Evolutionary conservation across 768 basidiomycete species (phyloP).

Genomic region (Leucogyrophana mollusca): DNA sequence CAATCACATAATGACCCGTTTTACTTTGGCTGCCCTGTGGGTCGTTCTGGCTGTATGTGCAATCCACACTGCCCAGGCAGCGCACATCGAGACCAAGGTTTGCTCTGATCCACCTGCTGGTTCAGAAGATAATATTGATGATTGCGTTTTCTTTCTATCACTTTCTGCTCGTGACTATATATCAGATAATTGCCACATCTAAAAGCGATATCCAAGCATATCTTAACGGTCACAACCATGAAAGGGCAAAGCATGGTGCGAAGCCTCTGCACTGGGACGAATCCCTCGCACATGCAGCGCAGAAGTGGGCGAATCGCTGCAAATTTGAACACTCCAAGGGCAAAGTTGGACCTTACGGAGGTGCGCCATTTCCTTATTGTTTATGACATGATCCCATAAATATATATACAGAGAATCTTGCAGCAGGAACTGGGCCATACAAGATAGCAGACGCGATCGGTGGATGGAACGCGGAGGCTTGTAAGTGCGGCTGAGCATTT

Average conservation of each 20-base stretch:
- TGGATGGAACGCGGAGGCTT: slow-evolving; percentile 66
- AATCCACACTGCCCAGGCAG: too few species aligned
- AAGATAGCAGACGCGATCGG: slow-evolving; percentile 49
- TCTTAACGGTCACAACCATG: slow-evolving; percentile 59
- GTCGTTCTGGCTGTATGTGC: too few species aligned
- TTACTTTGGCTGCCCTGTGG: too few species aligned
- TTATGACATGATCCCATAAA: neutral
- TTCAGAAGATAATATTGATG: too few species aligned
- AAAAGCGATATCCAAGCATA: slow-evolving; percentile 51
- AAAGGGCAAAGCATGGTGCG: slow-evolving; percentile 67
- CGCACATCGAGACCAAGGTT: too few species aligned
- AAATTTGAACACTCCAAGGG: slow-evolving; percentile 70
- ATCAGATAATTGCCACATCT: slow-evolving; percentile 18
- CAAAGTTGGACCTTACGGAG: slow-evolving; percentile 60
- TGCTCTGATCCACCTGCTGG: too few species aligned
- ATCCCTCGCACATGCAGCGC: slow-evolving; percentile 58
- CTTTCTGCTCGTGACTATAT: too few species aligned
- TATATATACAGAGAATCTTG: slow-evolving; percentile 61
- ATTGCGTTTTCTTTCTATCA: too few species aligned
- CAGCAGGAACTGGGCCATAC: slow-evolving; percentile 64
- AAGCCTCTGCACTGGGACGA: slow-evolving; percentile 61
- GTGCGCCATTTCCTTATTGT: too few species aligned
- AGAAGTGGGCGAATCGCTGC: slow-evolving; percentile 69
- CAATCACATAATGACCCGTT: too few species aligned
- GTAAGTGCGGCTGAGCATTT: slow-evolving; percentile 36